Conservation (phyloP, 2,329 filamentous ascomycete genomes). For the Epichloe sibirici region DNA sequence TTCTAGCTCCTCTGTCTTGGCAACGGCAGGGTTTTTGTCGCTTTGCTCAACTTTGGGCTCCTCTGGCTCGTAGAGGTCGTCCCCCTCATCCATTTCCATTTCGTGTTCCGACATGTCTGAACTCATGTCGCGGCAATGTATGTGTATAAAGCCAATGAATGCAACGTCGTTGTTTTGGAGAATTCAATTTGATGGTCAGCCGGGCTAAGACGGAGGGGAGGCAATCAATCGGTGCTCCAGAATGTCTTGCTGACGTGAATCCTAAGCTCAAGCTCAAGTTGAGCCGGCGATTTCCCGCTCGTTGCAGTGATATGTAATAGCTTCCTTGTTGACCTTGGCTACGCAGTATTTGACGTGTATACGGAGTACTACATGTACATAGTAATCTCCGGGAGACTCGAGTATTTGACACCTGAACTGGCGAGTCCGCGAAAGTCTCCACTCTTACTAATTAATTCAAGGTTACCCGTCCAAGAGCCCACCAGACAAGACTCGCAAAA, state of each 20-base stretch:
- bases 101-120: constrained; percentile 13
- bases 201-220: too few relatives aligned
- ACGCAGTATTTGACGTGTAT: too few relatives aligned
- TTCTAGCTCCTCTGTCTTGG: constrained; percentile 43
- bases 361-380: too few relatives aligned
- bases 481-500: constrained; percentile 1
- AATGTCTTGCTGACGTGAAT: not conserved
- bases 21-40: constrained; percentile 17
- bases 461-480: too few relatives aligned
- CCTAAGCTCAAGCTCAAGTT: constrained; percentile 6
- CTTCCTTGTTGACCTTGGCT: not conserved
- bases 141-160: too few relatives aligned
- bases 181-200: too few relatives aligned
- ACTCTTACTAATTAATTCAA: not conserved
- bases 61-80: constrained; percentile 54
- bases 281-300: constrained; percentile 19
- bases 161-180: too few relatives aligned
- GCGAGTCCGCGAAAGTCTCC: not conserved
- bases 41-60: constrained; percentile 31
- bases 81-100: constrained; percentile 58
- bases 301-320: not conserved
- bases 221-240: not conserved
- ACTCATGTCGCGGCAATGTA: not conserved
- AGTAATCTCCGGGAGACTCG: too few relatives aligned
- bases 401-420: too few relatives aligned